Conservation (phyloP, 2,329 filamentous ascomycete genomes). For the Annulohypoxylon truncatum region DNA sequence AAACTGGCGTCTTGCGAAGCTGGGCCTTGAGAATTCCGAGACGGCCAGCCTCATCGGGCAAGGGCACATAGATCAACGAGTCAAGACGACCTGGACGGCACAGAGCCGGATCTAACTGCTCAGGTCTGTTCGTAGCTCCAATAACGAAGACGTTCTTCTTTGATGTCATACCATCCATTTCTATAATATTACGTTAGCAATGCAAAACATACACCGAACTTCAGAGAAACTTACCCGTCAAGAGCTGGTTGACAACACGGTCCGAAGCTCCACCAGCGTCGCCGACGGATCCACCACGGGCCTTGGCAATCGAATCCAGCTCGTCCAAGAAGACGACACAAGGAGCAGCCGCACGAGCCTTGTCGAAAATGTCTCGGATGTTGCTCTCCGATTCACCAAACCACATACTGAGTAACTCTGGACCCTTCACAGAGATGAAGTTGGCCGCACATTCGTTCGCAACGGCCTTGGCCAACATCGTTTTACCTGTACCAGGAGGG, state of each 20-base stretch:
- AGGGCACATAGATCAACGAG: conserved; percentile 96
- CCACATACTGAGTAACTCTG: conserved; percentile 99
- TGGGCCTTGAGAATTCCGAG: conserved; percentile 92
- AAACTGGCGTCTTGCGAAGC: conserved; percentile 96
- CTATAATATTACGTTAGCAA: conserved; percentile 62
- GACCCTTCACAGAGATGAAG: conserved; percentile 99
- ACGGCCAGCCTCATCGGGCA: conserved; percentile 92
- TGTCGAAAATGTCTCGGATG: conserved; percentile 99
- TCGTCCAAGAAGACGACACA: conserved; percentile 99
- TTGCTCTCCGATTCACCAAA: conserved; percentile 99
- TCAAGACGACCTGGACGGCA: conserved; percentile 99
- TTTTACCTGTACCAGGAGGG: conserved; percentile 99
- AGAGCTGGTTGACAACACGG: conserved; percentile 99
- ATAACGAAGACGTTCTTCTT: conserved; percentile 99
- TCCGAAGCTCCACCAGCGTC: conserved; percentile 98
- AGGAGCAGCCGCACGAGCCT: conserved; percentile 96
- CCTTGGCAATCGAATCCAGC: conserved; percentile 98
- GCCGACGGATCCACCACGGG: conserved; percentile 94
- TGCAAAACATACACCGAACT: background rate
- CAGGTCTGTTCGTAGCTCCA: conserved; percentile 96
- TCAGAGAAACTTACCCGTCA: conserved; percentile 77
- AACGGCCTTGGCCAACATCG: conserved; percentile 98
- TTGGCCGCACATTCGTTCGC: conserved; percentile 99
- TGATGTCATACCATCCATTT: conserved; percentile 99
- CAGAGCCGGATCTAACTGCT: conserved; percentile 97